Evolutionary conservation across 2,329 filamentous ascomycete genomes (phyloP), one percentile per base, ranked within the genome.

Genomic region (Monosporascus sp.): DNA sequence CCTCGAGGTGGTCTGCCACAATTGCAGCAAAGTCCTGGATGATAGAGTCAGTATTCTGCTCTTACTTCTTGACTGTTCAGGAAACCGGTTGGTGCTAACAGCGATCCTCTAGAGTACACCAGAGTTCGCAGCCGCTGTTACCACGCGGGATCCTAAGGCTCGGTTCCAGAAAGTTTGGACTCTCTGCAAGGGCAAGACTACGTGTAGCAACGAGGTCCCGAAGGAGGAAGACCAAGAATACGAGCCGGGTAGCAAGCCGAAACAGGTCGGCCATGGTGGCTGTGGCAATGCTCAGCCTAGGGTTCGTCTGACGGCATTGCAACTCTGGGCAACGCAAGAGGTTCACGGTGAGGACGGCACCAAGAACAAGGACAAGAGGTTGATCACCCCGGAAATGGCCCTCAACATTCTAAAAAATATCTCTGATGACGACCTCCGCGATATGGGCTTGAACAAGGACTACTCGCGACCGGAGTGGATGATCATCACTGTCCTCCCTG

Each of bases 391-490:
- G 3, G 85, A 92, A 68, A 84, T 88, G 76, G 91, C 90, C 3
- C 80, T 96, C 60, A 86, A 88, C 63, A 88, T 97, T 63, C 89
- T 99, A 72, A 86, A 88, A 61, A 86, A 86, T 61, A 94, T 99
- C 59, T 84, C 84, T 3, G 86, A 91, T 54, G 81, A 86, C 18
- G 93, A 96, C 55, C 83, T 97, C 56, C 78, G 82, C 51, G 85
- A 94, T 61, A 90, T 99, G 75, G 94, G 94, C 36, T 76, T 99
- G 64, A 99, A 93, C 73, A 87, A 88, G 53, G 90, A 97, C 68
- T 97, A 97, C 64, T 93, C 95, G 52, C 86, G 93, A 47, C 94
- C 94, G 1, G 94, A 99, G 69, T 99, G 94, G 94, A 96, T 99
- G 90, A 83, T 99, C 56, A 78, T 99, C 57, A 96, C 91, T 0